These are phyloP conservation scores for Yamadazyma songkhlaensis DNA, from an alignment of 1,139 yeast species.

Conservation along the genomic window DNA sequence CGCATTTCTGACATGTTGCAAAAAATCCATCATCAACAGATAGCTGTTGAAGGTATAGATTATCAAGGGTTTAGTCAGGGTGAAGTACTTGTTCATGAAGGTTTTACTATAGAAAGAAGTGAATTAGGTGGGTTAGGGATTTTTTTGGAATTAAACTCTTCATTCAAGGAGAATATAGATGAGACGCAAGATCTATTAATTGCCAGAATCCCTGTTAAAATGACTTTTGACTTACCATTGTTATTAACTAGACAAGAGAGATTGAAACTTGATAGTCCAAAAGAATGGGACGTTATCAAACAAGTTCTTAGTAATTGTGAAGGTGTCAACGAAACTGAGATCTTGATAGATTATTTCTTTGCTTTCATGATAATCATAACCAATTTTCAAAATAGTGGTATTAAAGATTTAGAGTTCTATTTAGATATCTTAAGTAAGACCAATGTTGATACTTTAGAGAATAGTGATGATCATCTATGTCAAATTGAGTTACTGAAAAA, in stretches of 20 bases:
- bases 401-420: constrained; percentile 19
- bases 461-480: constrained; percentile 13
- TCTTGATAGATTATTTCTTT: constrained; percentile 26
- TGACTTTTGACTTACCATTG: constrained; percentile 26
- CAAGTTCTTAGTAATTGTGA: constrained; percentile 19
- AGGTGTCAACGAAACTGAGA: constrained; percentile 26
- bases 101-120: constrained; percentile 21
- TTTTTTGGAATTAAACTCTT: constrained; percentile 19
- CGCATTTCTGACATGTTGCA: constrained; percentile 1
- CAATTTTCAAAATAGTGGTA: neutral
- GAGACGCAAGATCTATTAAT: constrained; percentile 20
- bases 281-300: constrained; percentile 21
- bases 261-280: constrained; percentile 19
- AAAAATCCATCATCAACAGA: constrained; percentile 6
- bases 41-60: constrained; percentile 18
- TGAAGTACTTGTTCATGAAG: constrained; percentile 15
- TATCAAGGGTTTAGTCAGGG: constrained; percentile 12
- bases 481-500: constrained; percentile 15
- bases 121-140: constrained; percentile 35
- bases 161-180: constrained; percentile 3
- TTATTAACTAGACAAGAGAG: constrained; percentile 26
- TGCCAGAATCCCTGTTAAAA: constrained; percentile 32
- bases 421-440: constrained; percentile 26
- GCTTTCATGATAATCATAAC: constrained; percentile 17
- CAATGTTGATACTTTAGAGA: constrained; percentile 10